These are phyloP conservation scores for Bremia lactucae DNA, from an alignment of 352 stramenopile genomes.

Conservation along the genomic window DNA sequence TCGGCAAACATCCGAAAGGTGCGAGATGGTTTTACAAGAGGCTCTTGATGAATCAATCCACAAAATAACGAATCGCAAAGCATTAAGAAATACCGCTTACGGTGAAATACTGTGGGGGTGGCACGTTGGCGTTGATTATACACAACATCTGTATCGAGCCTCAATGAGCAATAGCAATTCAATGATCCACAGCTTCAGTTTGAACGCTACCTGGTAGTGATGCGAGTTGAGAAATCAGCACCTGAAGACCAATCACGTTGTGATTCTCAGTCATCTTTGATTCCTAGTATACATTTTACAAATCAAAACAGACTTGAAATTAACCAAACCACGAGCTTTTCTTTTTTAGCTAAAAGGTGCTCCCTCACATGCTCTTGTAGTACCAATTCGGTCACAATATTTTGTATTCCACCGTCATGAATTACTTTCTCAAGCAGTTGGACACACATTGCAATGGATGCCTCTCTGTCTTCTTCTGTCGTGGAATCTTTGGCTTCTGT, in stretches of 20 bases:
- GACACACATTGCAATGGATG: constrained; percentile 34
- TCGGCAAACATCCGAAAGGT: constrained; percentile 52
- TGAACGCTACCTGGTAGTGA: constrained; percentile 54
- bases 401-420: constrained; percentile 14
- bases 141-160: constrained; percentile 51
- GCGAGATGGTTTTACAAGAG: background rate
- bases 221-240: constrained; percentile 31
- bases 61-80: constrained; percentile 38
- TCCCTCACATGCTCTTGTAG: constrained; percentile 20
- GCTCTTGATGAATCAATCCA: constrained; percentile 3
- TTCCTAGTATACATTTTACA: too few species aligned
- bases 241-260: constrained; percentile 16
- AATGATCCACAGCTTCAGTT: too few species aligned
- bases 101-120: constrained; percentile 36
- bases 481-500: background rate
- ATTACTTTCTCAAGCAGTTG: constrained; percentile 32
- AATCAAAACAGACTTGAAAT: too few species aligned
- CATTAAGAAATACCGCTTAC: constrained; percentile 29
- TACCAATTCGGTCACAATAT: constrained; percentile 29
- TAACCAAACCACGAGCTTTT: too few species aligned
- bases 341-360: background rate
- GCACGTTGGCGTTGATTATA: constrained; percentile 44
- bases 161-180: too few species aligned
- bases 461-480: constrained; percentile 19
- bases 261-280: constrained; percentile 1